Evolutionary conservation across 179 eudicot species (phyloP).

Genomic region (Heliamphora pulchella): DNA sequence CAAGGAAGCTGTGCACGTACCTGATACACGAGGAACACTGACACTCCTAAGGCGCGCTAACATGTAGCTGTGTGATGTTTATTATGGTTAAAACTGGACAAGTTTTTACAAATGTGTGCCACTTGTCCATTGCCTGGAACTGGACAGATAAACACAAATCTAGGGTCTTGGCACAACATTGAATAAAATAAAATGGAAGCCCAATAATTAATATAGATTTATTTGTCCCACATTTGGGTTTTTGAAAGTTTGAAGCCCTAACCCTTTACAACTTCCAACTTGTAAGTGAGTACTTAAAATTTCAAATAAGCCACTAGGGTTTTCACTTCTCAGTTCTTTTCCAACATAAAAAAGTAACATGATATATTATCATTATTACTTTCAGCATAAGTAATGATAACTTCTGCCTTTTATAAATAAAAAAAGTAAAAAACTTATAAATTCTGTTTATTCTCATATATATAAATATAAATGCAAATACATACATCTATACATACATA

Average conservation of each 20-base stretch:
- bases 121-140: not conserved
- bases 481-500: no score
- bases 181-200: not conserved
- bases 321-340: not conserved
- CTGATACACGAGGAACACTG: not conserved
- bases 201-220: not conserved
- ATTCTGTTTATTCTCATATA: no score
- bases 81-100: not conserved
- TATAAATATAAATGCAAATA: no score
- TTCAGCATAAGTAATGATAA: no score
- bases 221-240: not conserved
- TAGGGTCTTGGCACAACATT: not conserved
- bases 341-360: no score
- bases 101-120: not conserved
- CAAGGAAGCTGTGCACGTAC: not conserved
- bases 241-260: not conserved
- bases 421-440: no score
- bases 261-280: not conserved
- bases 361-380: no score
- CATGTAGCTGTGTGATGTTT: not conserved
- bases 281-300: not conserved
- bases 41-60: not conserved
- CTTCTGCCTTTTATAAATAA: no score
- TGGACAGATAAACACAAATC: not conserved
- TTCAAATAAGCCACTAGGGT: not conserved